Conservation (phyloP, 495 filamentous ascomycete genomes). For the Hyaloscypha bicolor region DNA sequence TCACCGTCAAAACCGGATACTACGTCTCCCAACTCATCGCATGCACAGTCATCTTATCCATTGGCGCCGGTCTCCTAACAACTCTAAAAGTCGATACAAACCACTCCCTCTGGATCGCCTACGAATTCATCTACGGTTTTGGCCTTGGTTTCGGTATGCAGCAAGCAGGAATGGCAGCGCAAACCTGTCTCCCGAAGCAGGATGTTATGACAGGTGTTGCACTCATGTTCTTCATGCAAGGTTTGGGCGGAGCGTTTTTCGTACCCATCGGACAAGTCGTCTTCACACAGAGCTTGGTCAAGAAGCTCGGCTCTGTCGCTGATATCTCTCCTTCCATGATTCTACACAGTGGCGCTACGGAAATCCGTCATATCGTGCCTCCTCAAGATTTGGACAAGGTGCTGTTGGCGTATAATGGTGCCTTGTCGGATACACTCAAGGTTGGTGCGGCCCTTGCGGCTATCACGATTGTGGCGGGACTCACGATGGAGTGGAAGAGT, state of each 20-base stretch:
- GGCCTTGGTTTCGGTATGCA: constrained; percentile 78
- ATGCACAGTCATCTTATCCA: constrained; percentile 52
- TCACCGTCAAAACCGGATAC: constrained; percentile 63
- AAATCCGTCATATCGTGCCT: constrained; percentile 30
- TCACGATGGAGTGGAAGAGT: constrained; percentile 33
- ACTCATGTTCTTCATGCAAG: constrained; percentile 63
- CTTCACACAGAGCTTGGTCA: constrained; percentile 56
- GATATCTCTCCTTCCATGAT: constrained; percentile 48
- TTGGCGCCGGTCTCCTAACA: constrained; percentile 65
- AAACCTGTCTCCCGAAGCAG: constrained; percentile 47
- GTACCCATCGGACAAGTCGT: constrained; percentile 62
- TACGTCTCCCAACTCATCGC: constrained; percentile 63
- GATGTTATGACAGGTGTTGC: constrained; percentile 64
- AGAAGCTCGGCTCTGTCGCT: constrained; percentile 43
- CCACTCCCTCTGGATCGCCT: constrained; percentile 65
- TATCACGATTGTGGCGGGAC: constrained; percentile 14
- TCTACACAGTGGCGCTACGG: constrained; percentile 52
- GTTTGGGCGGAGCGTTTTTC: constrained; percentile 65
- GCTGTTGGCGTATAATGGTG: constrained; percentile 36
- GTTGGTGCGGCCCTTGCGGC: constrained; percentile 26
- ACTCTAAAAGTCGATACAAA: constrained; percentile 56
- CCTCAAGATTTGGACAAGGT: constrained; percentile 23
- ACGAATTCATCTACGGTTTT: constrained; percentile 69
- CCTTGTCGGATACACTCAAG: constrained; percentile 33
- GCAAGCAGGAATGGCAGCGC: constrained; percentile 62